Evolutionary conservation across 202 grass and related monocot genomes (phyloP).

Genomic region (Saccharum hybrid): DNA sequence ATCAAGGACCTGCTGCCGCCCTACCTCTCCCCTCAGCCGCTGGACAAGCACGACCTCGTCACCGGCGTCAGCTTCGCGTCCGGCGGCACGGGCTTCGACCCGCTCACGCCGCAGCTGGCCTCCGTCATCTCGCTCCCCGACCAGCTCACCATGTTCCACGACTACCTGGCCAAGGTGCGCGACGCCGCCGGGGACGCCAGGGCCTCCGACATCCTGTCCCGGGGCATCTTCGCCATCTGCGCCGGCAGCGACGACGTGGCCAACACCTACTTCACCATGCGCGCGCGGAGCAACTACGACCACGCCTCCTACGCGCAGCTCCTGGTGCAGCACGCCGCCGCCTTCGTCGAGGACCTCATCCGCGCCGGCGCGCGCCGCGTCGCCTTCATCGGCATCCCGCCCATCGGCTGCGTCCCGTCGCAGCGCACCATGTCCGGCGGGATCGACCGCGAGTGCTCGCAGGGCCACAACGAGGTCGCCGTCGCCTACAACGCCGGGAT

Average conservation of each 20-base stretch:
- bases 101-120: conserved; percentile 59
- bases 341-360: conserved; percentile 65
- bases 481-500: conserved; percentile 56
- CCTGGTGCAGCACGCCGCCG: conserved; percentile 42
- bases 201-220: conserved; percentile 24
- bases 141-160: conserved; percentile 64
- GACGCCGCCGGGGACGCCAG: conserved; percentile 44
- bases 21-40: conserved; percentile 60
- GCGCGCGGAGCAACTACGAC: conserved; percentile 51
- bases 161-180: conserved; percentile 65
- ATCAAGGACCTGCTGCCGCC: conserved; percentile 71
- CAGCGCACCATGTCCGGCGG: conserved; percentile 73
- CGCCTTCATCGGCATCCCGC: conserved; percentile 61
- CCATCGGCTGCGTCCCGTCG: conserved; percentile 82
- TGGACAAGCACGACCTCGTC: conserved; percentile 56
- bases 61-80: conserved; percentile 94
- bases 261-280: conserved; percentile 80
- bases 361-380: conserved; percentile 57
- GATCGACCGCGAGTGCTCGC: conserved; percentile 35
- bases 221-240: conserved; percentile 69
- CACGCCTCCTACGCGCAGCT: conserved; percentile 58
- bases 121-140: conserved; percentile 67
- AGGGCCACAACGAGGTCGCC: conserved; percentile 67
- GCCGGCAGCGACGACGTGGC: conserved; percentile 88
- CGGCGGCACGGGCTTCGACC: conserved; percentile 81